Evolutionary conservation across 306 rosid genomes (phyloP).

Genomic region (Quercus glauca): DNA sequence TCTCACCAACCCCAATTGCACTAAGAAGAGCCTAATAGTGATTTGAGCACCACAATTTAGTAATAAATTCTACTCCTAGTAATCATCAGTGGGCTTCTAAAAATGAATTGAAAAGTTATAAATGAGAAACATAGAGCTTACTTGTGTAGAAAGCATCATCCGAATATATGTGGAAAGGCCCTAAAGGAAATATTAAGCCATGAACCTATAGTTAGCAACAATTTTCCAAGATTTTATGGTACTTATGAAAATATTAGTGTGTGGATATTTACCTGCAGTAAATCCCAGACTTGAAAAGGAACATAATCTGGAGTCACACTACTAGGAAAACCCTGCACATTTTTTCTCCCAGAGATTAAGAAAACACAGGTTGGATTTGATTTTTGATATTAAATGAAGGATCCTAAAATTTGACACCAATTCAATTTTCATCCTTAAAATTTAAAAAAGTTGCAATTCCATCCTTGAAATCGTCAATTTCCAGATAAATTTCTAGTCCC

Average conservation of each 20-base stretch:
- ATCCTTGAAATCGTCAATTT: no score
- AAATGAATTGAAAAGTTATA: neutral
- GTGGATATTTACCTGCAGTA: conserved; percentile 59
- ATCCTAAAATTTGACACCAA: no score
- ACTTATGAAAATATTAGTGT: neutral
- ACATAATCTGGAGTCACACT: conserved; percentile 94
- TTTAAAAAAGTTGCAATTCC: no score
- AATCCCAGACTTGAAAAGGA: conserved; percentile 96
- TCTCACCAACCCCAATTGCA: conserved; percentile 97
- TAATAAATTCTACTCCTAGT: no score
- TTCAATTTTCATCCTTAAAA: no score
- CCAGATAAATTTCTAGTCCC: no score
- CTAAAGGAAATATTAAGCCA: conserved; percentile 25
- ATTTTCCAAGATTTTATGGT: neutral
- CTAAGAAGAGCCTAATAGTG: conserved; percentile 74
- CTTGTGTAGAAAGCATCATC: conserved; percentile 99
- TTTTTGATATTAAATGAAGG: neutral
- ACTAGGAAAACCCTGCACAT: conserved; percentile 81
- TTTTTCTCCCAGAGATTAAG: neutral
- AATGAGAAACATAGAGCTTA: conserved; percentile 21
- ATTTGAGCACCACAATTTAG: conserved; percentile 15
- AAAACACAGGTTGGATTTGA: neutral
- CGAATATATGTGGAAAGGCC: conserved; percentile 92
- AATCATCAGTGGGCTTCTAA: conserved; percentile 1
- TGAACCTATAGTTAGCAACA: neutral